phyloP scores from a whole-genome alignment of 176 grass and related monocot genomes.

The Aegilops tauschii region DNA sequence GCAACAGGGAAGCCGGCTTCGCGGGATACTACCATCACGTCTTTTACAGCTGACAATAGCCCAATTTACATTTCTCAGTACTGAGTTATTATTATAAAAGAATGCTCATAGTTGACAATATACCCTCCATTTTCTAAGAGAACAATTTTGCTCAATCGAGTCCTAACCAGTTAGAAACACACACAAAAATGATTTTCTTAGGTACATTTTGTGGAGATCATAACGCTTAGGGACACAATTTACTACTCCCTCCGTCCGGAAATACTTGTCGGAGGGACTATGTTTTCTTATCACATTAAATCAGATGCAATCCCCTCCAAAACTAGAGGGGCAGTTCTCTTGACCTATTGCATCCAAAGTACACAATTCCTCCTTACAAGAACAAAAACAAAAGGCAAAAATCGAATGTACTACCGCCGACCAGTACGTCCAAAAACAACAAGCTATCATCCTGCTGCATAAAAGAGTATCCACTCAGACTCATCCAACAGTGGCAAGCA shows the following conservation, averaged over 20 bases:
- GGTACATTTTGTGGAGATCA: not conserved
- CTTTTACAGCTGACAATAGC: not conserved
- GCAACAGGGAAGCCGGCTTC: too few relatives aligned
- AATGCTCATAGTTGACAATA: too few relatives aligned
- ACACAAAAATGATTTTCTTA: not conserved
- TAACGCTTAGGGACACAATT: not conserved
- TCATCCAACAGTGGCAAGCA: conserved; percentile 12
- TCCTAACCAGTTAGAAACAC: not conserved
- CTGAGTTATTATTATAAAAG: not conserved
- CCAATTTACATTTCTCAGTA: not conserved
- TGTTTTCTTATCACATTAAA: not conserved
- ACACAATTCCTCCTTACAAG: not conserved
- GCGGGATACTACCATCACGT: not conserved
- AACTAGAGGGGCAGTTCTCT: not conserved
- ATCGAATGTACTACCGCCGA: not conserved
- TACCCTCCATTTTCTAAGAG: not conserved
- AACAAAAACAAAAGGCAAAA: too few relatives aligned
- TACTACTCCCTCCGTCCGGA: not conserved
- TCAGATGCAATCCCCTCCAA: not conserved
- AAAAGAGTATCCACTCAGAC: conserved; percentile 4
- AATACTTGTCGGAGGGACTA: too few relatives aligned
- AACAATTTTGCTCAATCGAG: not conserved
- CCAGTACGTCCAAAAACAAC: too few relatives aligned
- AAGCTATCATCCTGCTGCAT: not conserved
- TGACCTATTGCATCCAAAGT: not conserved